Evolutionary conservation across 306 rosid genomes (phyloP), one percentile per base, ranked within the genome.

Genomic region (Inga oerstediana): DNA sequence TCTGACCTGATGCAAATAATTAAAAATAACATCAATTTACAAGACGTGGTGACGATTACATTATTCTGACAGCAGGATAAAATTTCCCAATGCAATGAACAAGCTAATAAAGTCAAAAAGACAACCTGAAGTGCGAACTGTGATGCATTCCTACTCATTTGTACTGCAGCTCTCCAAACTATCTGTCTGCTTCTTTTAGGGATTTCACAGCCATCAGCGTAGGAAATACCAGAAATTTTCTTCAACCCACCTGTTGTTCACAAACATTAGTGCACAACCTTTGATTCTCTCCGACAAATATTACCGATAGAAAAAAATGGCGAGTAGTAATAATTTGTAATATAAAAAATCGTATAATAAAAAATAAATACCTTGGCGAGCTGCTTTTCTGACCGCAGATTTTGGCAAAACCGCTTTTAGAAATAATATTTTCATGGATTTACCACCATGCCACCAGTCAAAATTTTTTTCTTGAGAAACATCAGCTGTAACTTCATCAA

Each of bases 131-230:
- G 93, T 2, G 97, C 97, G 78, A 94, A 93, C 84, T 94, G 99
- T 37, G 99, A 91, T 77, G 88, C 93, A 66, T 93, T 97, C 87
- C 87, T 90, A 86, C 98, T 92, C 92, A 86, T 88, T 85, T 91
- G 94, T 81, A 97, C 98, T 46, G 97, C 89, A 71, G 91, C 95
- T 88, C 98, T 94, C 99, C 99, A 97, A 66, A 86, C 94, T 14
- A 91, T 87, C 79, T 84, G 99, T 81, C 97, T 87, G 84, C 93
- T 91, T 86, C 99, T 94, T 84, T 85, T 94, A 17, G 97, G 97
- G 79, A 92, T 87, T 83, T 97, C 97, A 69, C 86, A 87, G 81
- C 93, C 90, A 86, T 96, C 99, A 69, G 91, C 88, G 81, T 94
- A 97, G 74, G 61, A 81, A 84, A 94, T 61, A 61, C 97, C 89